Percentiles rank a stretch among this genome's conserved stretches.
Evolutionary conservation across 306 rosid species (phyloP).

Genomic region (Boehmeria nivea): DNA sequence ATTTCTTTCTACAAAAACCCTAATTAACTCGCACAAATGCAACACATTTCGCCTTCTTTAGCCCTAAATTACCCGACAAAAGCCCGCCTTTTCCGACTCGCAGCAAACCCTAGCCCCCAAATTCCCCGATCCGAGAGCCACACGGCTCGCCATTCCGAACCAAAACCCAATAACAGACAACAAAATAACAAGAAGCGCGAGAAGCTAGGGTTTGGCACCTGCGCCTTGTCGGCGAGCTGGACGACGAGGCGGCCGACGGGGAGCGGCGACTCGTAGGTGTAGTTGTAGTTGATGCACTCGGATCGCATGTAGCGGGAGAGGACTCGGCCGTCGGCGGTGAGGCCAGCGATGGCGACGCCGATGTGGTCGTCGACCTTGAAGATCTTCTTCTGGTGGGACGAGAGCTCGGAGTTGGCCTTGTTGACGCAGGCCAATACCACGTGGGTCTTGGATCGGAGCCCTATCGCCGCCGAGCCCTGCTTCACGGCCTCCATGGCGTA

Average conservation of each 20-base stretch:
- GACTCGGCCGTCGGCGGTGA: conserved; percentile 95
- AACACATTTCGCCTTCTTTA: too few relatives aligned
- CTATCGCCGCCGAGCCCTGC: conserved; percentile 96
- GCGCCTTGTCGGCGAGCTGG: conserved; percentile 96
- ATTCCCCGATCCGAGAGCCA: conserved; percentile 15
- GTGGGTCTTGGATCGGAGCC: conserved; percentile 90
- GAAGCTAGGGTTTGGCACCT: conserved; percentile 45
- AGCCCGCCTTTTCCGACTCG: not conserved
- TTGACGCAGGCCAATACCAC: conserved; percentile 88
- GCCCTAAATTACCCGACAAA: not conserved
- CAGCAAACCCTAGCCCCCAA: conserved; percentile 30
- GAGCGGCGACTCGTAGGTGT: conserved; percentile 88
- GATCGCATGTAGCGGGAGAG: conserved; percentile 91
- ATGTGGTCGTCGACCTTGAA: conserved; percentile 96
- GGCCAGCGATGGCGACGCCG: conserved; percentile 96
- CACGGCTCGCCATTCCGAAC: not conserved
- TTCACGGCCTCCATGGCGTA: conserved; percentile 99
- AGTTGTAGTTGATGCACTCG: conserved; percentile 74
- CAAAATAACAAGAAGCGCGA: not conserved
- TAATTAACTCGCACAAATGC: too few relatives aligned
- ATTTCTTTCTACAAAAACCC: too few relatives aligned
- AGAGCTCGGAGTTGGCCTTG: conserved; percentile 86
- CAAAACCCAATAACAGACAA: not conserved
- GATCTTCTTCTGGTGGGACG: conserved; percentile 98
- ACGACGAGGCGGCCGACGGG: conserved; percentile 94